Evolutionary conservation across 2,329 filamentous ascomycete species (phyloP), one percentile per base, ranked within the genome.

Genomic region (Colletotrichum trifolii): DNA sequence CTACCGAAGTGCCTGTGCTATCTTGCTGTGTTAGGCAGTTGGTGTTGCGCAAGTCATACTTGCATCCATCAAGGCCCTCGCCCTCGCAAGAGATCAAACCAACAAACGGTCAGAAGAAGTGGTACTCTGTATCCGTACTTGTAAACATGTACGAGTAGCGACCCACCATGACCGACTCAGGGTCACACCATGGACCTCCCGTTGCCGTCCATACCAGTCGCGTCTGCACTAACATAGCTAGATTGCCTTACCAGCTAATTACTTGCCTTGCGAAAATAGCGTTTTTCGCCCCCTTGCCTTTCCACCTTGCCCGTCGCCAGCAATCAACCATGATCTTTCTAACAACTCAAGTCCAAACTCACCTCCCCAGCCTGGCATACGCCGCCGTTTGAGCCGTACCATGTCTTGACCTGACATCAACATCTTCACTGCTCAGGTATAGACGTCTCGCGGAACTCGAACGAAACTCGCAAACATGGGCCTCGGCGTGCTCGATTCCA

Each of bases 401-500:
- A 63, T 62, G 46, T 49, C 53, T 36, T 63, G 52, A 63, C 40
- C 4, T 36, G 11, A 10, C 45, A 8, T 56, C 63, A 25, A 10
- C 46, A 42, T 25, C 45, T 17, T 15, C 9, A 40, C 56, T 48
- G 46, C 50, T 45, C 15, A 34, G 17, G 8, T 43, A n/a, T 46
- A 49, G 39, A 36, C 42, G 35, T 36, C 40, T 49, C 42, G 40
- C 39, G 39, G 39, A 6, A 33, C 25, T 4, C 25, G 25, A 25
- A 15, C 53, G 12, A 42, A 34, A 54, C 43, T 40, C 45, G 54
- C 57, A 72, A 78, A 67, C 57, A 91, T 91, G 89, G 88, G 89
- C 48, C 83, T 96, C 68, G 91, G 92, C 55, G 87, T 96, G 64
- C 83, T 96, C 64, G 88, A 94, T 71, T 87, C 91, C 73, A 82